These are phyloP conservation scores for Coniochaeta prunicola DNA, from an alignment of 2,329 filamentous ascomycete genomes.

Conservation along the genomic window DNA sequence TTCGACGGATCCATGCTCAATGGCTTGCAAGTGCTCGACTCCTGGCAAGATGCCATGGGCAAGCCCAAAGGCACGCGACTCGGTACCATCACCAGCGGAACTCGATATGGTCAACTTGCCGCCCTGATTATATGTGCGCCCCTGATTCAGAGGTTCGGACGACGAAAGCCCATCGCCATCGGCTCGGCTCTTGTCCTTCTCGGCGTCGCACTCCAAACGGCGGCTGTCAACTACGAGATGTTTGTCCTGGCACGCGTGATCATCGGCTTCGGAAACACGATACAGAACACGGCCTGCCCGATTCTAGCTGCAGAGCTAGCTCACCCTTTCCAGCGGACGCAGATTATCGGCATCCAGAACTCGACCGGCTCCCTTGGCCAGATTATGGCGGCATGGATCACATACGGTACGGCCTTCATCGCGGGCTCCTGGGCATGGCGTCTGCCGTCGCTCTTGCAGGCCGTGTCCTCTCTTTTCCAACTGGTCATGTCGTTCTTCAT, in stretches of 20 bases:
- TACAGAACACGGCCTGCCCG: slow-evolving; percentile 51
- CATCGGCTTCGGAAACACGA: slow-evolving; percentile 32
- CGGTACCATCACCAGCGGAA: slow-evolving; percentile 19
- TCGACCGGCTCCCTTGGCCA: slow-evolving; percentile 53
- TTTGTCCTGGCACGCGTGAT: neutral
- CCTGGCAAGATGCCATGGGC: slow-evolving; percentile 26
- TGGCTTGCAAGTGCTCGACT: slow-evolving; percentile 23
- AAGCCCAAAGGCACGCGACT: slow-evolving; percentile 17
- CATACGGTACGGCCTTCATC: slow-evolving; percentile 41
- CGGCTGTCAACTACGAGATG: slow-evolving; percentile 40
- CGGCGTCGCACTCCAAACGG: slow-evolving; percentile 48
- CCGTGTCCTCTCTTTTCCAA: slow-evolving; percentile 43
- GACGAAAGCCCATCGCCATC: slow-evolving; percentile 44
- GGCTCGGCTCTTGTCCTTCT: slow-evolving; percentile 37
- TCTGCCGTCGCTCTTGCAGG: slow-evolving; percentile 54
- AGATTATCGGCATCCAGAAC: slow-evolving; percentile 54
- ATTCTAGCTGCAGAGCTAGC: slow-evolving; percentile 55
- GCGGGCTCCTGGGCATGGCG: slow-evolving; percentile 43
- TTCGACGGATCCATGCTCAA: slow-evolving; percentile 26
- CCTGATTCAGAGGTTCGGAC: slow-evolving; percentile 43
- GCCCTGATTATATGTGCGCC: slow-evolving; percentile 38
- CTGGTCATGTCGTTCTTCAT: slow-evolving; percentile 44
- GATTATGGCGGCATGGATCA: slow-evolving; percentile 27
- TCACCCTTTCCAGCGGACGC: slow-evolving; percentile 48
- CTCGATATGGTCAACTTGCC: slow-evolving; percentile 22